Evolutionary conservation across 345 rosid genomes (phyloP), one percentile per base, ranked within the genome.

Genomic region (Boechera retrofracta): DNA sequence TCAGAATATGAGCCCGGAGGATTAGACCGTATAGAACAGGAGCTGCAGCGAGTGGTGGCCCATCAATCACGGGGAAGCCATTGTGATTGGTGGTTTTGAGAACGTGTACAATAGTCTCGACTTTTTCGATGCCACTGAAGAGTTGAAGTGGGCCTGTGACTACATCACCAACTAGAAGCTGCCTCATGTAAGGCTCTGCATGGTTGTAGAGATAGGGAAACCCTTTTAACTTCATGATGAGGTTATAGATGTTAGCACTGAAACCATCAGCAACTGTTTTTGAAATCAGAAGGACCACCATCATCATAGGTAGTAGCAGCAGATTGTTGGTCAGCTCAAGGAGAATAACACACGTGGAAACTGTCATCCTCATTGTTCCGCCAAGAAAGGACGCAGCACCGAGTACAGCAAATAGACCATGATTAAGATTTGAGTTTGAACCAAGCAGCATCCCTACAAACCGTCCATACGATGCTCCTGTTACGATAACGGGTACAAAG

Each of bases 321-420:
- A 95, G 89, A 76, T 92, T 95, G 80, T 91, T 95, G 45, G 97
- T 95, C 71, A 92, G 71, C 83, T 95, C 98, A 73, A 92, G 82
- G 71, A 95, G 84, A 71, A 95, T 88, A 31, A 89, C 97, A 77
- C 97, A 91, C 26, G 91, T 79, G 44, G 98, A 95, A 49, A 95
- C 94, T 0, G 99, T 95, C 92, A 83, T 88, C 87, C 97, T 86
- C 99, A 92, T 95, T 26, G 99, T 83, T 73, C 99, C 98, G 5
- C 96, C 97, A 13, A 91, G 94, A 76, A 95, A 83, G 18, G 99
- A 88, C 7, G 98, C 94, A 73, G 98, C 98, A 44, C 97, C 99
- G 2, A 95, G 88, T 69, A 91, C 97, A 36, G 97, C 99, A 67
- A 83, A 95, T 48, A 94, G 91, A 58, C 97, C 97, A 7, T 90